Evolutionary conservation across 2,329 filamentous ascomycete genomes (phyloP), one percentile per base, ranked within the genome.

Genomic region (Stagonosporopsis chrysanthemi): DNA sequence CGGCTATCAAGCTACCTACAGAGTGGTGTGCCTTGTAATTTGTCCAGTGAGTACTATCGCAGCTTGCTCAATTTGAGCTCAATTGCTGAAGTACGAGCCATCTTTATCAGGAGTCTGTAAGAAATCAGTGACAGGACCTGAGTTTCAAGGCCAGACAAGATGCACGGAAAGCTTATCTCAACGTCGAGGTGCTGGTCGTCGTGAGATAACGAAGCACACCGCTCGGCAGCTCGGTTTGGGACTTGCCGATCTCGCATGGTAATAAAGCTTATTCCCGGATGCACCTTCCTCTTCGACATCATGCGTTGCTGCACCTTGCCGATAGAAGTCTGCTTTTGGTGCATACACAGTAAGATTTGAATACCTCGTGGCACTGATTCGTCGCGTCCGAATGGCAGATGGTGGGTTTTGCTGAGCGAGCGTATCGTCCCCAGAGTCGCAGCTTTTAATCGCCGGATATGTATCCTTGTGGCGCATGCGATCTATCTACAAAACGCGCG

Each of bases 171-270:
- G 49, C 49, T 52, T 52, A 33, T 45, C 49, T 52, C 17, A 15
- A 52, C 49, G 33, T 52, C 49, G 15, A 26, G 12, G 8, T 8
- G 12, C 43, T 31, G 36, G 17, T 29, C 14, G 9, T 35, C 15
- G 19, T 49, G 15, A 50, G 38, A 50, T 35, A 35, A 14, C 19
- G 26, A 47, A 22, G 15, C 52, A 26, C 14, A 7, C n/a, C 31
- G 12, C 9, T 29, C 53, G 47, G 53, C 15, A 45, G 9, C 4
- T 52, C 42, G 42, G 26, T 41, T 36, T 35, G 35, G 22, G n/a
- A 28, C 12, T 26, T 47, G 28, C 54, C 47, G 54, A 48, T 23
- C 41, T 56, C 54, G 48, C 29, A 4, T 43, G 48, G 48, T 12
- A 7, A 35, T 39, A 44, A 31, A 15, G 12, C 29, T 36, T 52